Evolutionary conservation across 2,329 filamentous ascomycete species (phyloP), one percentile per base, ranked within the genome.

Genomic region (Venturia pyrina): DNA sequence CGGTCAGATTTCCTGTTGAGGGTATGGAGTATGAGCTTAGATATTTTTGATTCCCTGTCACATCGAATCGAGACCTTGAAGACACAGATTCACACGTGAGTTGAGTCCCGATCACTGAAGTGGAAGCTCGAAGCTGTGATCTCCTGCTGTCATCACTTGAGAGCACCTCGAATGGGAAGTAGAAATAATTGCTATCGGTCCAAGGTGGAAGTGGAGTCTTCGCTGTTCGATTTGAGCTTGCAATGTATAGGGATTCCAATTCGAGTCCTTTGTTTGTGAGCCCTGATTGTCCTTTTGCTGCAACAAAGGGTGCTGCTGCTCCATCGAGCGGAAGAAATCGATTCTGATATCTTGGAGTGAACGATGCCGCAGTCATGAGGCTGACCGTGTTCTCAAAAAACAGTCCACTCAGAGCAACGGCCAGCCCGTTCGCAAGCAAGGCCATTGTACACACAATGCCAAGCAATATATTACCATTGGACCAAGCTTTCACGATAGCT

Each of bases 351-450:
- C 69, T 69, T 0, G 59, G 56, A 0, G 63, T n/a, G 6, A 74
- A 69, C 0, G n/a, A 64, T 0, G 62, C 53, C 0, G 67, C 19
- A 6, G 65, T 62, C 10, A 62, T 60, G 5, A 75, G 67, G 1
- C 65, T 32, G 2, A 70, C 65, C 0, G 68, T 65, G 0, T 67
- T 63, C 15, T 84, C 78, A 28, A 80, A 75, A 65, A 87, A 82
- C 0, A 87, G 67, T 0, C 79, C 80, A 65, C 80, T 76, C 0
- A 87, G 74, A 0, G 81, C 77, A 1, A 87, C 76, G 0, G 84
- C 79, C 0, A 87, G 75, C 0, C 86, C 61, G 60, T 87, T 87
- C 0, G 80, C 77, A 0, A 85, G 71, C 0, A 87, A 67, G 0
- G 81, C 77, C 65, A 83, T 79, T 0, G 73, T 5, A 65, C 84